phyloP scores from a whole-genome alignment of 371 early-diverging fungal species.

The Mycotypha africana region DNA sequence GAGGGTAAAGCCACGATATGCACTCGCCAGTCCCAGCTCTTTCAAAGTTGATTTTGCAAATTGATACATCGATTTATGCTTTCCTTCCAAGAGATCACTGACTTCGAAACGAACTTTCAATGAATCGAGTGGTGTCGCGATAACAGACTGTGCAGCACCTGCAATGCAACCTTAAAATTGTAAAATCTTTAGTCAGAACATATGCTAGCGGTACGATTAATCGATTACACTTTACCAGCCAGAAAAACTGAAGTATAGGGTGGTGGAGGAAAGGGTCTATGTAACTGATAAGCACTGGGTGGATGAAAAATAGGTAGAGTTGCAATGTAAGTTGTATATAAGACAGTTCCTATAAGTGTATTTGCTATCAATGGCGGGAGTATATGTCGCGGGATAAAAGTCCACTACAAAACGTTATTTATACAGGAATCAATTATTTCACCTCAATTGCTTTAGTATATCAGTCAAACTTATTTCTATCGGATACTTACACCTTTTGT shows the following conservation, averaged over 20 bases:
- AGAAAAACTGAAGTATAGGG: conserved; percentile 54
- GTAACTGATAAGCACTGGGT: conserved; percentile 49
- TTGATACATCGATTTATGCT: conserved; percentile 62
- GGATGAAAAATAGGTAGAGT: conserved; percentile 53
- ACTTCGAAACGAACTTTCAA: conserved; percentile 73
- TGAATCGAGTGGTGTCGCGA: conserved; percentile 74
- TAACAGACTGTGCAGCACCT: conserved; percentile 68
- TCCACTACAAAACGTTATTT: conserved; percentile 26
- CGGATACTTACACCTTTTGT: conserved; percentile 47
- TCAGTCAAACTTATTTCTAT: too few species aligned
- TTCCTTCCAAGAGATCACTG: conserved; percentile 68
- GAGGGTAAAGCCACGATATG: conserved; percentile 67
- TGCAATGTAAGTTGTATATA: conserved; percentile 56
- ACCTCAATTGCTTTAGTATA: neutral
- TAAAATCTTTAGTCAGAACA: too few species aligned
- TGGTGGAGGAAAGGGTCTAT: conserved; percentile 55
- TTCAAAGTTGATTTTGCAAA: conserved; percentile 62
- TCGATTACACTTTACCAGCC: conserved; percentile 49
- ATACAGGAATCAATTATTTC: neutral
- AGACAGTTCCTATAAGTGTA: conserved; percentile 66
- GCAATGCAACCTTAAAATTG: conserved; percentile 55
- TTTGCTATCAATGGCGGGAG: conserved; percentile 73
- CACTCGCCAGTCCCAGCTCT: conserved; percentile 56
- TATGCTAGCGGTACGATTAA: too few species aligned
- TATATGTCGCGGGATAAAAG: conserved; percentile 67